These are phyloP conservation scores for Venturia nashicola DNA, from an alignment of 2,329 filamentous ascomycete genomes.

Conservation along the genomic window DNA sequence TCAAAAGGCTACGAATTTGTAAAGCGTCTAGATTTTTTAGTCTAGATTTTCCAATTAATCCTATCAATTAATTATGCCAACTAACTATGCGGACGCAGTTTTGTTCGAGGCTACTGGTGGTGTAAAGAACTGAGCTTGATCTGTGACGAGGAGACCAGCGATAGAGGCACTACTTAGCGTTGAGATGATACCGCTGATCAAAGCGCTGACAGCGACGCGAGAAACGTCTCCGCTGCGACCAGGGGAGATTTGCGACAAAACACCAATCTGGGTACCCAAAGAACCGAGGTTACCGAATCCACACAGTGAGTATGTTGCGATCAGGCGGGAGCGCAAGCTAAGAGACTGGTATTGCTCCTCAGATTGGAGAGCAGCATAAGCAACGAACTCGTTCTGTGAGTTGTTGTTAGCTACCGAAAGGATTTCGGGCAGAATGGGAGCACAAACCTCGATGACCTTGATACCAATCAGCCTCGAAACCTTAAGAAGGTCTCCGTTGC, in stretches of 20 bases:
- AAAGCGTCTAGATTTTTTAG: background rate
- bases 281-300: slow-evolving; percentile 69
- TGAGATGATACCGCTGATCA: slow-evolving; percentile 65
- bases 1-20: background rate
- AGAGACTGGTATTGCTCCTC: slow-evolving; percentile 43
- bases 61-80: background rate
- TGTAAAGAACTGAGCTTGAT: background rate
- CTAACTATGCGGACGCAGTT: background rate
- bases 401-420: slow-evolving; percentile 5
- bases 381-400: slow-evolving; percentile 61
- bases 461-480: slow-evolving; percentile 71
- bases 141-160: slow-evolving; percentile 60
- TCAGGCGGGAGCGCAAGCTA: slow-evolving; percentile 60
- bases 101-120: background rate
- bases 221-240: slow-evolving; percentile 63
- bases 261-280: slow-evolving; percentile 80
- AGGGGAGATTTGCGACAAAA: slow-evolving; percentile 70
- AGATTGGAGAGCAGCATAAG: slow-evolving; percentile 46
- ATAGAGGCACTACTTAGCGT: slow-evolving; percentile 70
- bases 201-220: slow-evolving; percentile 60
- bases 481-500: slow-evolving; percentile 47
- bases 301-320: slow-evolving; percentile 77
- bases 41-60: background rate
- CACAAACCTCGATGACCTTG: slow-evolving; percentile 62
- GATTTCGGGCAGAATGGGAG: slow-evolving; percentile 5